phyloP scores from a whole-genome alignment of 495 filamentous ascomycete species.

The Aspergillus wentii region DNA sequence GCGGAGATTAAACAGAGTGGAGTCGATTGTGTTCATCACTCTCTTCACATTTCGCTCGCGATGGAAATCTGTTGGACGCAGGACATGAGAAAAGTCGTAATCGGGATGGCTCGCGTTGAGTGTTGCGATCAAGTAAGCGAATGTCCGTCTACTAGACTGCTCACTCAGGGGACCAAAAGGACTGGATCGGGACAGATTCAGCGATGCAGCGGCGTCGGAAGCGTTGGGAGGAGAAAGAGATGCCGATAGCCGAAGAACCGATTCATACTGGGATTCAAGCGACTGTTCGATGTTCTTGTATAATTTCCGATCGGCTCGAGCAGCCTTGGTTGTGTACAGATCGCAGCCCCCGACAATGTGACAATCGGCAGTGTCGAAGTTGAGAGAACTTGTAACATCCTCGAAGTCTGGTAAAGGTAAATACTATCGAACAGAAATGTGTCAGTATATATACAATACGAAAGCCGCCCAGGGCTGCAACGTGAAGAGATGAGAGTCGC shows the following conservation, averaged over 20 bases:
- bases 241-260: slow-evolving; percentile 73
- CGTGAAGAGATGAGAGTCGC: not conserved
- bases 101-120: slow-evolving; percentile 97
- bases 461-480: too few relatives aligned
- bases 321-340: slow-evolving; percentile 94
- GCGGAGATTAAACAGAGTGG: slow-evolving; percentile 76
- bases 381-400: slow-evolving; percentile 80
- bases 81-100: slow-evolving; percentile 91
- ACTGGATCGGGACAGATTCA: slow-evolving; percentile 77
- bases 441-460: slow-evolving; percentile 8
- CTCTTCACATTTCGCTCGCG: slow-evolving; percentile 67
- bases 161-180: slow-evolving; percentile 89
- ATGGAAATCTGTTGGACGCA: slow-evolving; percentile 83
- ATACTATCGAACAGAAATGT: slow-evolving; percentile 52
- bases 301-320: slow-evolving; percentile 89
- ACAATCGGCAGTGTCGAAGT: slow-evolving; percentile 88
- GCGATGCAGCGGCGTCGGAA: slow-evolving; percentile 42
- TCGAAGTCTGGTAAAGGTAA: slow-evolving; percentile 87
- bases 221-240: slow-evolving; percentile 74
- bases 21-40: slow-evolving; percentile 82
- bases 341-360: slow-evolving; percentile 89
- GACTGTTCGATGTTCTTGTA: slow-evolving; percentile 91
- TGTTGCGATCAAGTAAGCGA: slow-evolving; percentile 93
- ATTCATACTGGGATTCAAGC: slow-evolving; percentile 84
- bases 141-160: slow-evolving; percentile 80